Conservation (phyloP, 2,329 filamentous ascomycete genomes). For the Ceratocystis harringtonii region DNA sequence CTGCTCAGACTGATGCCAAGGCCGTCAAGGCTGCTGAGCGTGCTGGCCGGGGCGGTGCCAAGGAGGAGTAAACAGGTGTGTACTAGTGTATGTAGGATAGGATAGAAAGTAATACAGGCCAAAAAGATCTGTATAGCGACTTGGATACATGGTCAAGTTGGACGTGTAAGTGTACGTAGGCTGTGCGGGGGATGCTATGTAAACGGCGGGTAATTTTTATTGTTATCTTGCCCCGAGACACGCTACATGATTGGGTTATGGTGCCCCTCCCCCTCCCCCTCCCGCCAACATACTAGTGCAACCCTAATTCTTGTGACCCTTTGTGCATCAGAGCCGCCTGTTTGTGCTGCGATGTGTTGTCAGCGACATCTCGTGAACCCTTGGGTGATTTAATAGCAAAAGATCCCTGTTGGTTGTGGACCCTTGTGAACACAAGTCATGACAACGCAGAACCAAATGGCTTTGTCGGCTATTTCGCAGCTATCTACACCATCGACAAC, state of each 20-base stretch:
- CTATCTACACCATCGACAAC: neutral
- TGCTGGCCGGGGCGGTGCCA: conserved; percentile 53
- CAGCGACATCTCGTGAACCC: neutral
- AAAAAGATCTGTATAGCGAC: neutral
- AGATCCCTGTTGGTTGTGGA: neutral
- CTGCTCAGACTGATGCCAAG: conserved; percentile 83
- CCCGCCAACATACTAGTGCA: neutral
- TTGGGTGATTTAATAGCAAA: neutral
- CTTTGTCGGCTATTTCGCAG: neutral
- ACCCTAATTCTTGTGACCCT: neutral
- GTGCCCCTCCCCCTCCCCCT: too few species aligned
- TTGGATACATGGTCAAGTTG: neutral
- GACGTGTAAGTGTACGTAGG: neutral
- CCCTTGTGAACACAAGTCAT: neutral
- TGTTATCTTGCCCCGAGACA: too few species aligned
- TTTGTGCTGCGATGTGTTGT: neutral
- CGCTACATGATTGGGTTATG: too few species aligned
- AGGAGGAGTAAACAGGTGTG: conserved; percentile 46
- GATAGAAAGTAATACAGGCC: conserved; percentile 5
- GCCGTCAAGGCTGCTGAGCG: conserved; percentile 68
- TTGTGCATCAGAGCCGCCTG: neutral
- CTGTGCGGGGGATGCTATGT: neutral
- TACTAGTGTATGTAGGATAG: conserved; percentile 1
- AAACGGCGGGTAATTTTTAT: neutral
- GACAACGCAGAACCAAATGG: neutral